Evolutionary conservation across 305 asterid genomes (phyloP).

Genomic region (Fraxinus albicans): DNA sequence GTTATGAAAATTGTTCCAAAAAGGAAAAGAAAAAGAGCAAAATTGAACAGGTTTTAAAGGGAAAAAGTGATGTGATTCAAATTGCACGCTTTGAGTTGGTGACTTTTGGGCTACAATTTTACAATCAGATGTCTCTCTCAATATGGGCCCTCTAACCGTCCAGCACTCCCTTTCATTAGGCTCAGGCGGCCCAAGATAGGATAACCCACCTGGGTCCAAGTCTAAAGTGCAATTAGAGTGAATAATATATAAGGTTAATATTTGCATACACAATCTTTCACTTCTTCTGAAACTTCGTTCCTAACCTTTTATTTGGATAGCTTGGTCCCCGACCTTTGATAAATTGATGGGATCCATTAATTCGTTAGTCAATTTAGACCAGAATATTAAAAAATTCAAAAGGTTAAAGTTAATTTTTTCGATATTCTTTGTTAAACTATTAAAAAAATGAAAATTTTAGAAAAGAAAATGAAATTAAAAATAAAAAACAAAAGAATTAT

Average conservation of each 20-base stretch:
- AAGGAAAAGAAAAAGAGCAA: not conserved
- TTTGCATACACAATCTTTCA: not conserved
- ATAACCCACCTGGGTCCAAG: slow-evolving; percentile 19
- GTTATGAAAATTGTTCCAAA: slow-evolving; percentile 11
- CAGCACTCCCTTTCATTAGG: slow-evolving; percentile 2
- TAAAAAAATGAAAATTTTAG: no score
- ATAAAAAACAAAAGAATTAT: no score
- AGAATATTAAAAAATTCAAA: not conserved
- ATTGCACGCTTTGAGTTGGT: slow-evolving; percentile 26
- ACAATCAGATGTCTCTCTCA: slow-evolving; percentile 18
- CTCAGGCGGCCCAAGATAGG: slow-evolving; percentile 6
- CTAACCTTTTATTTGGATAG: not conserved
- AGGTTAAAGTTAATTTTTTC: not conserved
- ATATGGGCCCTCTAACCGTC: slow-evolving; percentile 34
- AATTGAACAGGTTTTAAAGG: not conserved
- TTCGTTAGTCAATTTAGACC: not conserved
- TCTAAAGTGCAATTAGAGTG: not conserved
- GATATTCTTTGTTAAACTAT: not conserved
- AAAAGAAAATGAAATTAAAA: no score
- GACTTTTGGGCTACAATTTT: not conserved
- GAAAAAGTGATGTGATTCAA: slow-evolving; percentile 13
- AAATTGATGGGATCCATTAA: not conserved
- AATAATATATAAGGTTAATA: not conserved
- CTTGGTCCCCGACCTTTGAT: not conserved
- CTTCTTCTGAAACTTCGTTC: not conserved